Conservation (phyloP, 768 basidiomycete genomes). For the Suillus sp. region DNA sequence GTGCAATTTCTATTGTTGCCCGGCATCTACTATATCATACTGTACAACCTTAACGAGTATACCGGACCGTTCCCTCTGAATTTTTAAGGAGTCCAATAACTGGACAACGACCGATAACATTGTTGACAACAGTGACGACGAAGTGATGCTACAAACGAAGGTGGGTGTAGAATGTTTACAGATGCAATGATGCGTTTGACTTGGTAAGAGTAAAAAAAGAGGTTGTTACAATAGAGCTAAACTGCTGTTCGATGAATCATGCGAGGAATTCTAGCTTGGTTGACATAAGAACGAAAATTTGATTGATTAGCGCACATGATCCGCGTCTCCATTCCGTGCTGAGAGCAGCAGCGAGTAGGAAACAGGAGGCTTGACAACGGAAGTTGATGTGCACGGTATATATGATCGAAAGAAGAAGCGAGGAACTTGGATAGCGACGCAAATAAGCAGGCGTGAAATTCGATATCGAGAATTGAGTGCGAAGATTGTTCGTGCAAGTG, state of each 20-base stretch:
- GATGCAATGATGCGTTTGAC: slow-evolving; percentile 25
- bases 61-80: background rate
- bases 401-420: slow-evolving; percentile 9
- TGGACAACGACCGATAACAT: slow-evolving; percentile 5
- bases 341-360: slow-evolving; percentile 19
- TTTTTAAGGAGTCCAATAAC: slow-evolving; percentile 1
- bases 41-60: background rate
- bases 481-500: slow-evolving; percentile 33
- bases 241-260: slow-evolving; percentile 22
- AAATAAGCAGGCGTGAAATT: slow-evolving; percentile 12
- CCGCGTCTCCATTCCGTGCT: slow-evolving; percentile 23
- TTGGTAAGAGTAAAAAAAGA: slow-evolving; percentile 22
- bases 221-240: slow-evolving; percentile 25
- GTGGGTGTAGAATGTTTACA: slow-evolving; percentile 27
- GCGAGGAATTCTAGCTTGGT: slow-evolving; percentile 28
- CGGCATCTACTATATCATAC: background rate
- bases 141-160: slow-evolving; percentile 30
- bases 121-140: slow-evolving; percentile 5
- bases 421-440: slow-evolving; percentile 4
- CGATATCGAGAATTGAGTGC: slow-evolving; percentile 32
- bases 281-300: slow-evolving; percentile 11
- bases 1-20: background rate
- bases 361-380: slow-evolving; percentile 22
- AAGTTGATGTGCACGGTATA: slow-evolving; percentile 12
- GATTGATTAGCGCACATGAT: slow-evolving; percentile 27